These are phyloP conservation scores for Physcomitrellopsis africana DNA, from an alignment of 225 moss, liverwort and hornwort species.

Conservation along the genomic window DNA sequence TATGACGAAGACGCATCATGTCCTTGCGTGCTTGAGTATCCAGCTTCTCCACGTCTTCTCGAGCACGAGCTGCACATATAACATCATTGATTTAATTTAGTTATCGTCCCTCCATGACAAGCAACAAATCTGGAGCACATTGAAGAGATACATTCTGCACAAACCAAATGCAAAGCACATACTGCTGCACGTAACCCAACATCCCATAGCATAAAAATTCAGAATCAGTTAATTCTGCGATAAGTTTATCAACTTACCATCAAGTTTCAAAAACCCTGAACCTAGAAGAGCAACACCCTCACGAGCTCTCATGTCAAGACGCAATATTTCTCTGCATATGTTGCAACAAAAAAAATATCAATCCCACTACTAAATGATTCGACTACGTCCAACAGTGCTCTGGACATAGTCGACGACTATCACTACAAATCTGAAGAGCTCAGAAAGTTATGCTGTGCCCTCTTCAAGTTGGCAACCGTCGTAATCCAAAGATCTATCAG, in stretches of 20 bases:
- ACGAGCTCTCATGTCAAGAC: constrained; percentile 66
- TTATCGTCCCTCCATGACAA: background rate
- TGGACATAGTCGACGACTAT: too few relatives aligned
- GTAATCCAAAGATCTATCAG: background rate
- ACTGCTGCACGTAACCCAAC: background rate
- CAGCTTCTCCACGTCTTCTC: constrained; percentile 85
- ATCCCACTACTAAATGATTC: background rate
- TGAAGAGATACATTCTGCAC: background rate
- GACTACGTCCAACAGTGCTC: too few relatives aligned
- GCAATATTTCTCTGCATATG: constrained; percentile 64
- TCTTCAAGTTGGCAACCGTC: too few relatives aligned
- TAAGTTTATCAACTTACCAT: constrained; percentile 49
- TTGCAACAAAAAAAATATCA: constrained; percentile 14
- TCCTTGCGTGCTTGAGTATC: constrained; percentile 82
- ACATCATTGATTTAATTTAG: constrained; percentile 3
- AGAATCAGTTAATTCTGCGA: background rate
- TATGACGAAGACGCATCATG: constrained; percentile 69
- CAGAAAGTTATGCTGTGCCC: too few relatives aligned
- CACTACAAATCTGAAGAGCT: background rate
- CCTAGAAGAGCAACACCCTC: constrained; percentile 74
- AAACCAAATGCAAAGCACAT: background rate
- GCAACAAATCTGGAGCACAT: background rate
- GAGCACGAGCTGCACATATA: constrained; percentile 71
- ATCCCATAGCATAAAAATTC: background rate
- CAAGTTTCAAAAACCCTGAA: constrained; percentile 74